Evolutionary conservation across 2,329 filamentous ascomycete genomes (phyloP).

Genomic region (Kalaharituber pfeilii): DNA sequence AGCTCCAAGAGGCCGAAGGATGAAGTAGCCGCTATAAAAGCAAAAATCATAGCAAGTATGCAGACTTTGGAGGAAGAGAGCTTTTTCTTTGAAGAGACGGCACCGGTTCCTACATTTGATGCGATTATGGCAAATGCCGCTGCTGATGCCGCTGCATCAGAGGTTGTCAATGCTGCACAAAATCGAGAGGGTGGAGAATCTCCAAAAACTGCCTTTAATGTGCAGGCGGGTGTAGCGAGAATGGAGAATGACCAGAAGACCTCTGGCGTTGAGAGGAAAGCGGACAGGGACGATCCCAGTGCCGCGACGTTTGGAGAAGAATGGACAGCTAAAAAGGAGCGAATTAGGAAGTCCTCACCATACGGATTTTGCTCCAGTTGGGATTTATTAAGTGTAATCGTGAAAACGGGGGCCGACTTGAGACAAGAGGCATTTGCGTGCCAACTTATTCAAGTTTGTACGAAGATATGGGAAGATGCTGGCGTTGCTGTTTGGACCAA

Average conservation of each 20-base stretch:
- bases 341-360: slow-evolving; percentile 64
- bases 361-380: slow-evolving; percentile 84
- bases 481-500: slow-evolving; percentile 70
- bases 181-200: slow-evolving; percentile 23
- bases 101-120: slow-evolving; percentile 56
- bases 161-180: slow-evolving; percentile 21
- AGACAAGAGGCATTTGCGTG: slow-evolving; percentile 76
- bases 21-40: slow-evolving; percentile 67
- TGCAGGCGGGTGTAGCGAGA: slow-evolving; percentile 56
- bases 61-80: slow-evolving; percentile 72
- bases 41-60: slow-evolving; percentile 82
- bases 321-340: slow-evolving; percentile 69
- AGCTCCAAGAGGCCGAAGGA: slow-evolving; percentile 62
- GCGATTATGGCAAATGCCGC: slow-evolving; percentile 49
- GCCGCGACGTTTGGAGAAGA: slow-evolving; percentile 76
- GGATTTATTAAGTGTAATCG: slow-evolving; percentile 73
- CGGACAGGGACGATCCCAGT: slow-evolving; percentile 69
- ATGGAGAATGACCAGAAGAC: slow-evolving; percentile 88
- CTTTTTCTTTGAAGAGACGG: slow-evolving; percentile 48
- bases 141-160: slow-evolving; percentile 27
- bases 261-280: slow-evolving; percentile 61
- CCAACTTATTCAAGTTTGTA: slow-evolving; percentile 64
- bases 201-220: slow-evolving; percentile 39
- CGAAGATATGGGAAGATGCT: slow-evolving; percentile 65
- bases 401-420: slow-evolving; percentile 70